A percentile compares a stretch with the other conserved stretches of the same genome.
Evolutionary conservation across 371 early-diverging fungal genomes (phyloP).

Genomic region (Batrachochytrium dendrobatidis): DNA sequence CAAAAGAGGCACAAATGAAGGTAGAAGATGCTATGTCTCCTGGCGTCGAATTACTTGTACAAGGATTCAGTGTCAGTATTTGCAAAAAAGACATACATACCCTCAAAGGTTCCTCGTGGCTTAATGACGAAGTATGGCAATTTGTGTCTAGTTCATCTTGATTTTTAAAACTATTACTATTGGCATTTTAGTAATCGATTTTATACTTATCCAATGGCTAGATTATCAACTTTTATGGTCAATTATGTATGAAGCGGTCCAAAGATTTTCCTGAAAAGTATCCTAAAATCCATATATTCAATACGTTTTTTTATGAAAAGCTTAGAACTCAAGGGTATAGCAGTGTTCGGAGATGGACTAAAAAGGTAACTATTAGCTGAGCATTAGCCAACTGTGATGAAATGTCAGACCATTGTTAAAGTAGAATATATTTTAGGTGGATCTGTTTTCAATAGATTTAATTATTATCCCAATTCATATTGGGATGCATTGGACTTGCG

Average conservation of each 20-base stretch:
- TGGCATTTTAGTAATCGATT: neutral
- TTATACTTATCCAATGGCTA: constrained; percentile 9
- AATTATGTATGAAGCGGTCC: constrained; percentile 62
- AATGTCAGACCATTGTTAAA: neutral
- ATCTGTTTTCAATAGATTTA: constrained; percentile 72
- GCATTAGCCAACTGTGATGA: neutral
- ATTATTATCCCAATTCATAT: constrained; percentile 86
- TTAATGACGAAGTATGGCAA: constrained; percentile 77
- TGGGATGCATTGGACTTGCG: constrained; percentile 83
- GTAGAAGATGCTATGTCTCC: constrained; percentile 2
- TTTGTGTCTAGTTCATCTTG: neutral
- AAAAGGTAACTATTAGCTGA: constrained; percentile 44
- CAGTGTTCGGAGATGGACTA: constrained; percentile 78
- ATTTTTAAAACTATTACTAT: neutral
- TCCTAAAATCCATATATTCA: constrained; percentile 73
- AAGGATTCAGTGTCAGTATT: constrained; percentile 56
- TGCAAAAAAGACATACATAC: constrained; percentile 60
- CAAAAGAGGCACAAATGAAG: neutral
- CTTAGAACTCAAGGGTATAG: constrained; percentile 58
- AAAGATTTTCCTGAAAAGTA: constrained; percentile 17
- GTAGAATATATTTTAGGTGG: constrained; percentile 35
- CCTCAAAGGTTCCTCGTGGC: constrained; percentile 69
- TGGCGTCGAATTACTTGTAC: constrained; percentile 14
- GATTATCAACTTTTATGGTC: constrained; percentile 85
- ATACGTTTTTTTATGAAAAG: constrained; percentile 79